Base-by-base conservation (phyloP, 495 filamentous ascomycete species). In the Xylaria longipes region DNA sequence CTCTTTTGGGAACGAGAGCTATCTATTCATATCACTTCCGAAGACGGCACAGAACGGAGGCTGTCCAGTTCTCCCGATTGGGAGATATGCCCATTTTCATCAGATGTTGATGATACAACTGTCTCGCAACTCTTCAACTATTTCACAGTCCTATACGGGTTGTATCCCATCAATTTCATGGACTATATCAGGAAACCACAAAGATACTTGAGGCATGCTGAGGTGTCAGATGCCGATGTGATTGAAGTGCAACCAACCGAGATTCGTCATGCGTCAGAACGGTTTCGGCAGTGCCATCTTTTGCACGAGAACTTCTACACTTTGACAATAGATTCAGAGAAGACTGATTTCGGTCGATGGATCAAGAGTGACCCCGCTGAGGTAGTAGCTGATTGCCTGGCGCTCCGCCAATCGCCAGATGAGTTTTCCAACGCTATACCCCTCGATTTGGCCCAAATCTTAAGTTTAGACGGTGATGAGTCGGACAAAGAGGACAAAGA, bases 161-260 rank as follows among this genome's bases (percentile, higher is more conserved):
- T 94, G 11, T 94, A 94, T 72, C 92, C 92, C n/a, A 87, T 93
- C 70, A 93, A 93, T 76, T 91, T 94, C 77, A 87, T 91, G 83
- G 88, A 88, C 73, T 94, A 92, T 80, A 90, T 94, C 57, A 85
- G 91, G 31, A 93, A 94, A 73, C 91, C 92, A 3, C 87, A 91
- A 45, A 86, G 89, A 74, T 93, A 89, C 70, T 80, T 94, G 2
- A 87, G 91, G 48, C 87, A 89, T 73, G 86, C 87, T 8, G 83
- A 89, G 58, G 87, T 87, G 68, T 78, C 87, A 45, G 89, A 88
- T 63, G 86, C 87, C 27, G 89, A 93, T 35, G 89, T 91, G 54
- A 84, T 93, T 54, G 91, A 94, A 73, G 85, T 94, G 11, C 88
- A 92, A 69, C 89, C 91, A 45, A 87, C 85, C 35, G 88, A 91